Percentiles rank a stretch among this genome's conserved stretches.
Conservation (phyloP, 2,329 filamentous ascomycete genomes). For the Cladosporium sp. region DNA sequence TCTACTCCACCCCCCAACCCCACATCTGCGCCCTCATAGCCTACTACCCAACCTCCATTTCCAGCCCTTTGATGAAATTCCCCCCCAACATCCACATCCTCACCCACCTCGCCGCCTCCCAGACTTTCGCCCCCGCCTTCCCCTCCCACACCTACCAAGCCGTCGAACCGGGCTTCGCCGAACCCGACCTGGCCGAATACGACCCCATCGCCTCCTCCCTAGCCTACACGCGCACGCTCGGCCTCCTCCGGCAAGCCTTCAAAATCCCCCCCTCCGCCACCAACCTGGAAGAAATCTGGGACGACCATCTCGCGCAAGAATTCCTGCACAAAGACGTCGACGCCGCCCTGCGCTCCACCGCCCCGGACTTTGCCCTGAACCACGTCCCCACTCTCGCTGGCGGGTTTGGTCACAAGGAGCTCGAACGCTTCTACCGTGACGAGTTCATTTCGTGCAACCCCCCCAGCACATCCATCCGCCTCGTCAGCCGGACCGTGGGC, state of each 20-base stretch:
- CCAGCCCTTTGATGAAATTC: slow-evolving; percentile 34
- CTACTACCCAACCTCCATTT: slow-evolving; percentile 40
- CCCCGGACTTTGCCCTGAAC: slow-evolving; percentile 21
- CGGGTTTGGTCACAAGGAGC: slow-evolving; percentile 38
- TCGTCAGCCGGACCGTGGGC: slow-evolving; percentile 53
- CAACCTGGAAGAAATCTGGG: slow-evolving; percentile 33
- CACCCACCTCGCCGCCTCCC: slow-evolving; percentile 38
- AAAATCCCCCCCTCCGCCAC: slow-evolving; percentile 18
- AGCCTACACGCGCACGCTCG: slow-evolving; percentile 40
- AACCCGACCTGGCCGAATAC: slow-evolving; percentile 35
- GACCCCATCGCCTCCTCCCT: slow-evolving; percentile 38
- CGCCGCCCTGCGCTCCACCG: slow-evolving; percentile 28
- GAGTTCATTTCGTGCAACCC: slow-evolving; percentile 53
- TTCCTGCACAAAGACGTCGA: slow-evolving; percentile 24
- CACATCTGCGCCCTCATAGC: slow-evolving; percentile 37
- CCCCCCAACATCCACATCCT: slow-evolving; percentile 30
- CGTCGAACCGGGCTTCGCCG: slow-evolving; percentile 38
- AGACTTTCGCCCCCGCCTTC: slow-evolving; percentile 34
- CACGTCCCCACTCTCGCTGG: slow-evolving; percentile 42
- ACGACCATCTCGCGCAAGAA: slow-evolving; percentile 28
- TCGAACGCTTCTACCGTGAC: slow-evolving; percentile 51
- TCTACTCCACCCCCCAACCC: slow-evolving; percentile 37
- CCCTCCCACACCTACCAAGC: slow-evolving; percentile 35
- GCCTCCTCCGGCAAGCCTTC: slow-evolving; percentile 29
- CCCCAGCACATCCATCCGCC: slow-evolving; percentile 48